phyloP scores from a whole-genome alignment of 2,329 filamentous ascomycete species.

The Talaromyces atroroseus region DNA sequence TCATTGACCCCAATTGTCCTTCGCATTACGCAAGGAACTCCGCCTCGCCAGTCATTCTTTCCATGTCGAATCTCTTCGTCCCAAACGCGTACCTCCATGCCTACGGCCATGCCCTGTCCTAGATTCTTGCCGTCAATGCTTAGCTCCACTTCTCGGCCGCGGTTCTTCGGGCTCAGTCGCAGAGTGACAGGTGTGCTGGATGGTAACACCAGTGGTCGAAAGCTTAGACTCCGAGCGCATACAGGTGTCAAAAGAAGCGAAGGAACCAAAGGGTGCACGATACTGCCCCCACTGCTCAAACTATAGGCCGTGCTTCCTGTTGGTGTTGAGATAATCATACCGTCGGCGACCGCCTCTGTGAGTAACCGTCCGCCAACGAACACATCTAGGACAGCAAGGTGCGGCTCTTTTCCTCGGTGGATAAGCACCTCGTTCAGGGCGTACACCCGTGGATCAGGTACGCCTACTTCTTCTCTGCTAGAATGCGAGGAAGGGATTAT shows the following conservation, averaged over 20 bases:
- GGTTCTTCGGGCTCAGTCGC: conserved; percentile 72
- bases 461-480: conserved; percentile 22
- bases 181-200: conserved; percentile 79
- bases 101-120: conserved; percentile 62
- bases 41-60: conserved; percentile 60
- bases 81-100: conserved; percentile 81
- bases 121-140: conserved; percentile 69
- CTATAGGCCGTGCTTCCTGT: conserved; percentile 95
- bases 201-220: conserved; percentile 84
- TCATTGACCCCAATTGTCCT: conserved; percentile 53
- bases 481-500: conserved; percentile 41
- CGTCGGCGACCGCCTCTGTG: conserved; percentile 90
- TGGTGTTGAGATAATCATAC: conserved; percentile 88
- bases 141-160: conserved; percentile 69
- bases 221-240: conserved; percentile 84
- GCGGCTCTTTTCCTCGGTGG: conserved; percentile 82
- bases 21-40: conserved; percentile 86
- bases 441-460: conserved; percentile 43
- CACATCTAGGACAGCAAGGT: conserved; percentile 87
- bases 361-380: conserved; percentile 83
- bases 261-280: conserved; percentile 87
- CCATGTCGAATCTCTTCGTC: conserved; percentile 67
- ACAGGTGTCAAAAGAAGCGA: conserved; percentile 89
- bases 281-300: conserved; percentile 84
- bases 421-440: conserved; percentile 96